Conservation (phyloP, 73 alveolate species). For the Blepharisma japonicum region DNA sequence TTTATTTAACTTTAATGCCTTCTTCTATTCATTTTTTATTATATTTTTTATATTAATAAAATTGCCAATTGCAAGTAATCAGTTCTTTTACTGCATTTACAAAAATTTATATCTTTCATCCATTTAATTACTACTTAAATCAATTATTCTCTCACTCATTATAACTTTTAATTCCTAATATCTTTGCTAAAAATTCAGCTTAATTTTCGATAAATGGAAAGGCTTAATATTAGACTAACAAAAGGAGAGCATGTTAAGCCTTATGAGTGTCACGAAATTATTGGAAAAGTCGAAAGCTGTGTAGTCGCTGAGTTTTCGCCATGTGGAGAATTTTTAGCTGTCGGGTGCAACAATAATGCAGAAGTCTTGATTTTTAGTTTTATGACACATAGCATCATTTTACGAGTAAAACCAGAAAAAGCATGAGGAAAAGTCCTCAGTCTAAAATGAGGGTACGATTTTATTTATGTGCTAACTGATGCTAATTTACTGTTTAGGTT, state of each 20-base stretch:
- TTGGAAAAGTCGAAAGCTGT: constrained; percentile 4
- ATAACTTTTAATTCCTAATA: too few relatives aligned
- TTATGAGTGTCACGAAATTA: background rate
- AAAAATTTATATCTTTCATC: too few relatives aligned
- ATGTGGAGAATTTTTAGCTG: constrained; percentile 6
- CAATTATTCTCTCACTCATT: too few relatives aligned
- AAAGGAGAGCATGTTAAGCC: constrained; percentile 12
- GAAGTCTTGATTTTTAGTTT: background rate
- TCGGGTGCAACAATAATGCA: background rate
- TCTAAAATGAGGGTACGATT: background rate
- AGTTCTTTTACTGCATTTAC: too few relatives aligned
- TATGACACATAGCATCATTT: constrained; percentile 11
- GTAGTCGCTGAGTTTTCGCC: constrained; percentile 7
- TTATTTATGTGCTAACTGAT: background rate
- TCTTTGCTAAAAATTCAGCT: too few relatives aligned
- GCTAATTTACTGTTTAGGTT: background rate
- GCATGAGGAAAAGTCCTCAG: constrained; percentile 1
- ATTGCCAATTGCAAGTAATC: too few relatives aligned
- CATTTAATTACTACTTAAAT: too few relatives aligned
- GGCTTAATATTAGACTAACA: background rate
- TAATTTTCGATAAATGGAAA: constrained; percentile 5
- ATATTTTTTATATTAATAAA: too few relatives aligned
- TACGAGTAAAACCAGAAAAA: constrained; percentile 2
- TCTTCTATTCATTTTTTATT: too few relatives aligned
- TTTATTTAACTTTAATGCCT: too few relatives aligned